Percentiles rank a stretch among this genome's conserved stretches.
Conservation (phyloP, 331 rosid genomes). For the Pyracantha coccinea region DNA sequence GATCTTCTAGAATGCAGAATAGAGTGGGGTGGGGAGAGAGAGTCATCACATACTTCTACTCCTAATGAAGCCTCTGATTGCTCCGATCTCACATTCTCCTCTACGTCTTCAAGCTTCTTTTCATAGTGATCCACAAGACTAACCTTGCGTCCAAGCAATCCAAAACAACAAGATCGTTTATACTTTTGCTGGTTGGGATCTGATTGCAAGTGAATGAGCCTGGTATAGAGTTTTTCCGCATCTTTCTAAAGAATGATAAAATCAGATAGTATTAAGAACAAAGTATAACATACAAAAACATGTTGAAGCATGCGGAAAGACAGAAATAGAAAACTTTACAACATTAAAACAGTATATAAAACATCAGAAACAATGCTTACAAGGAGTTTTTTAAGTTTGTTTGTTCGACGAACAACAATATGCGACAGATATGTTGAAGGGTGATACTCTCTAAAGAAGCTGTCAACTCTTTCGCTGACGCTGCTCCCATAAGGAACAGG, state of each 20-base stretch:
- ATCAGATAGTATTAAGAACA: neutral
- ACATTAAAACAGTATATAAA: neutral
- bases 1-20: neutral
- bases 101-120: constrained; percentile 60
- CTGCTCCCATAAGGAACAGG: constrained; percentile 48
- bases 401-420: constrained; percentile 58
- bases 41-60: constrained; percentile 65
- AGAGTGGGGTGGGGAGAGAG: constrained; percentile 6
- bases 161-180: constrained; percentile 32
- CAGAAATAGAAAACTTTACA: neutral
- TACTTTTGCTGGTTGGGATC: constrained; percentile 28
- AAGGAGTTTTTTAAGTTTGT: constrained; percentile 46
- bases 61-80: constrained; percentile 61
- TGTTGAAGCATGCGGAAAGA: neutral
- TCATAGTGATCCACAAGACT: constrained; percentile 53
- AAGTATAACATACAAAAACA: constrained; percentile 3
- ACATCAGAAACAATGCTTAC: constrained; percentile 38
- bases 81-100: constrained; percentile 62
- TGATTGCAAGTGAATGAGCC: constrained; percentile 39
- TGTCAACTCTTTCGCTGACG: constrained; percentile 56
- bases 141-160: constrained; percentile 43
- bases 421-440: constrained; percentile 78
- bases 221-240: constrained; percentile 42
- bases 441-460: constrained; percentile 63
- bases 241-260: constrained; percentile 41